These are phyloP conservation scores for Apiotrichum mycotoxinovorans DNA, from an alignment of 1,284 basidiomycete genomes.

Conservation along the genomic window DNA sequence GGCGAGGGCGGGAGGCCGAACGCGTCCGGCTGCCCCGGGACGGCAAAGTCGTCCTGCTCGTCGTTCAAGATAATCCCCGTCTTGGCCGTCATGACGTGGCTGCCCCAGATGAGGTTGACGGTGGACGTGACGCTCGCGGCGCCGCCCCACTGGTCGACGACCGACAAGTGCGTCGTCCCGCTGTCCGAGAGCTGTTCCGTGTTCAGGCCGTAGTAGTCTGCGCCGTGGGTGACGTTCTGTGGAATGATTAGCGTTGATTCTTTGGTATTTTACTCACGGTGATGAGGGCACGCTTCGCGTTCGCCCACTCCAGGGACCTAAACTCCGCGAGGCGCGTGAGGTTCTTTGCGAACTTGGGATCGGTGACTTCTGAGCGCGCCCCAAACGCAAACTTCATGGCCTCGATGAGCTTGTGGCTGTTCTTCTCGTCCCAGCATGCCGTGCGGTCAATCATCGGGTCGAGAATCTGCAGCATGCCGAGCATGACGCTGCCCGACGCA, in stretches of 20 bases:
- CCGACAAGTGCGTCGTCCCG: constrained; percentile 84
- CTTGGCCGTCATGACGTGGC: constrained; percentile 70
- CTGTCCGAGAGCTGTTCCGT: constrained; percentile 75
- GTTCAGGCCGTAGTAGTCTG: constrained; percentile 77
- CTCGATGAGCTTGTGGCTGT: constrained; percentile 52
- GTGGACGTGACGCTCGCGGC: constrained; percentile 81
- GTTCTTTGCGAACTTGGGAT: constrained; percentile 59
- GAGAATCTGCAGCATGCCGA: constrained; percentile 46
- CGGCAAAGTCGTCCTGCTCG: constrained; percentile 81
- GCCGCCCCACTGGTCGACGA: constrained; percentile 77
- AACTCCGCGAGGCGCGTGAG: constrained; percentile 61
- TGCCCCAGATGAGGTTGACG: constrained; percentile 82
- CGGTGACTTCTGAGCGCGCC: constrained; percentile 68
- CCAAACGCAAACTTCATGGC: constrained; percentile 54
- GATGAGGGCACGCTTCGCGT: constrained; percentile 54
- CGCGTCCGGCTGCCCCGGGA: constrained; percentile 70
- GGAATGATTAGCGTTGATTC: neutral
- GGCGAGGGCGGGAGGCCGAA: constrained; percentile 83
- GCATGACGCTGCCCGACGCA: constrained; percentile 52
- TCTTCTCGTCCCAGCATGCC: constrained; percentile 12
- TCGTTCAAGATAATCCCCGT: constrained; percentile 88
- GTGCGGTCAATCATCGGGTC: constrained; percentile 22
- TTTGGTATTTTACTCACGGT: neutral
- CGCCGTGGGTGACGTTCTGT: constrained; percentile 71
- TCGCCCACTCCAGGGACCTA: constrained; percentile 66